Percentiles rank a stretch among this genome's conserved stretches.
These are phyloP conservation scores for Trichoderma koningiopsis DNA, from an alignment of 2,329 filamentous ascomycete genomes.

Conservation along the genomic window DNA sequence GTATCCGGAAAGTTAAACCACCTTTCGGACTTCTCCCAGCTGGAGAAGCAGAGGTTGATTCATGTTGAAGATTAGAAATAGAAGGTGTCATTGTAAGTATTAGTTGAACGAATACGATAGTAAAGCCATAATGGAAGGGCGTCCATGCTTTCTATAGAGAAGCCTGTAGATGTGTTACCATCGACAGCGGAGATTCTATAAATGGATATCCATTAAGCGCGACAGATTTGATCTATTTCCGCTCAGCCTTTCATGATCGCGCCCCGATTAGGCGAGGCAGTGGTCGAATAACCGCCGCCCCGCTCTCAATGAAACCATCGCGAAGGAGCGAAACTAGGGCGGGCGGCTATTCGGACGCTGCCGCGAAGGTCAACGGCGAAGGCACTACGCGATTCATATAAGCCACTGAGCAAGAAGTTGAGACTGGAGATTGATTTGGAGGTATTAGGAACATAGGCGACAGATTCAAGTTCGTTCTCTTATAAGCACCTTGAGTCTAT, in stretches of 20 bases:
- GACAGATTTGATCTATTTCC: not conserved
- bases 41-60: not conserved
- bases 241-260: not conserved
- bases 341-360: not conserved
- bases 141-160: not conserved
- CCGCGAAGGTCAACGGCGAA: not conserved
- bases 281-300: not conserved
- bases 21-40: not conserved
- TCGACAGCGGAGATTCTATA: not conserved
- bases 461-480: no score
- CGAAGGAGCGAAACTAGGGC: not conserved
- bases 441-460: no score
- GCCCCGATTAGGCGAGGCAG: not conserved
- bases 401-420: not conserved
- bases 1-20: not conserved
- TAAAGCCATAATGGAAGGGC: not conserved
- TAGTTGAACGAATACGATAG: no score
- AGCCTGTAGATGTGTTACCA: not conserved
- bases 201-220: not conserved
- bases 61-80: not conserved
- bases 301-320: not conserved
- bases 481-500: not conserved
- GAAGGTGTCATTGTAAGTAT: no score
- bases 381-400: not conserved
- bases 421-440: not conserved